These are phyloP conservation scores for Naumovozyma baii DNA, from an alignment of 805 yeast genomes.

Conservation along the genomic window DNA sequence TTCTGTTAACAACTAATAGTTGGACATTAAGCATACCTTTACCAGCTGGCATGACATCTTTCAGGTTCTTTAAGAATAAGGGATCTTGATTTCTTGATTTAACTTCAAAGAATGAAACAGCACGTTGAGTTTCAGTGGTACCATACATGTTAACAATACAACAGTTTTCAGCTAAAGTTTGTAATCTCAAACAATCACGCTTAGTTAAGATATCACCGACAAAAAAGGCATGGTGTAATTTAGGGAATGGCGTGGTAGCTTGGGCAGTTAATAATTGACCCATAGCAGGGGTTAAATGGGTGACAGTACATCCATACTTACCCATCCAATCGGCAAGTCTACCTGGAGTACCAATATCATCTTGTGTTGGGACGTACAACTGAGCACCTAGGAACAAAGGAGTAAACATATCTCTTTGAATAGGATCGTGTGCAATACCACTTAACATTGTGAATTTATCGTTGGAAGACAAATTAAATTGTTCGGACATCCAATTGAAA, in stretches of 20 bases:
- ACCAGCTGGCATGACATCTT: conserved; percentile 98
- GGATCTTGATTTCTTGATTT: conserved; percentile 62
- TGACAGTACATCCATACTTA: conserved; percentile 81
- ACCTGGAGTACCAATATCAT: conserved; percentile 98
- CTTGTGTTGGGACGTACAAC: conserved; percentile 85
- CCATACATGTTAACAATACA: conserved; percentile 96
- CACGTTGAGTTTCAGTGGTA: conserved; percentile 97
- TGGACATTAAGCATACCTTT: conserved; percentile 95
- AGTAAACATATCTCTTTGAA: conserved; percentile 98
- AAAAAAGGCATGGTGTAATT: conserved; percentile 90
- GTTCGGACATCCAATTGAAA: conserved; percentile 96
- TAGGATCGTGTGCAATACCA: conserved; percentile 99
- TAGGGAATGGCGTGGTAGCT: conserved; percentile 78
- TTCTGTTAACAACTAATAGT: conserved; percentile 82
- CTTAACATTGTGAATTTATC: conserved; percentile 95
- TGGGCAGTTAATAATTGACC: conserved; percentile 95
- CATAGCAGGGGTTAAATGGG: conserved; percentile 99
- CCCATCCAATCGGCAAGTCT: conserved; percentile 96
- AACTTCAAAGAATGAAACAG: conserved; percentile 90
- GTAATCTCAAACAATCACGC: conserved; percentile 90
- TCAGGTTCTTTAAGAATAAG: conserved; percentile 66
- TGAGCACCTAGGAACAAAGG: conserved; percentile 95
- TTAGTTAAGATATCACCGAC: conserved; percentile 97
- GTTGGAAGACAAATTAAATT: conserved; percentile 62
- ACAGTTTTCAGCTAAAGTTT: conserved; percentile 83